Base-by-base conservation (phyloP, 2,329 filamentous ascomycete species). In the Fusarium sp. region DNA sequence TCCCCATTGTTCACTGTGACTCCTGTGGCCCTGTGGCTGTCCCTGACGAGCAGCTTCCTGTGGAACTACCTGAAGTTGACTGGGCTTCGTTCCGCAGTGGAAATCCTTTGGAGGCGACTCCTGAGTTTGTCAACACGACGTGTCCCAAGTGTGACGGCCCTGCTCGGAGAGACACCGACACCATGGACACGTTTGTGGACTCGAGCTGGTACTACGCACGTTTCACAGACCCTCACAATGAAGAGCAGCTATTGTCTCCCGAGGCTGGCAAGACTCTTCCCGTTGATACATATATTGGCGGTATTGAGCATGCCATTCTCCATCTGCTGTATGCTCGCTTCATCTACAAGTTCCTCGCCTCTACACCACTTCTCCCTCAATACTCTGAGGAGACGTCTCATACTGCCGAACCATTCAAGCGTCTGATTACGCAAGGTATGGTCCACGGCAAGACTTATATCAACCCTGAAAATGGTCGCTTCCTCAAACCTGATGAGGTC, bases 101-200 rank as follows among this genome's bases (percentile, higher is more conserved):
- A 1, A 97, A 96, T 77, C 94, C 94, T 0, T 86, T 97, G 20
- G 93, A 94, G 74, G 88, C 89, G 22, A 91, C 92, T 2, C 84
- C 91, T 14, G 90, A 92, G 9, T 98, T 94, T 91, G 87, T 94
- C 54, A 90, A 95, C 76, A 93, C 92, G 0, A 82, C 86, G 4
- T 98, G 95, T 79, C 95, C 95, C 6, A 89, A 89, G 76, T 98
- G 95, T 78, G 85, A 88, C 18, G 87, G 89, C 2, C 84, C 90
- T 27, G 95, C 94, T 8, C 93, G 91, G 80, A 89, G 95, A 73
- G 95, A 98, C 74, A 97, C 95, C 0, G 95, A 98, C 81, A 98
- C 95, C 4, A 97, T 98, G 95, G 95, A 98, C 82, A 98, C 95
- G 0, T 98, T 98, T 83, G 95, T 98, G 70, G 95, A 97, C 83